Evolutionary conservation across 2,329 filamentous ascomycete genomes (phyloP), one percentile per base, ranked within the genome.

Genomic region (Cladosporium cucumerinum): DNA sequence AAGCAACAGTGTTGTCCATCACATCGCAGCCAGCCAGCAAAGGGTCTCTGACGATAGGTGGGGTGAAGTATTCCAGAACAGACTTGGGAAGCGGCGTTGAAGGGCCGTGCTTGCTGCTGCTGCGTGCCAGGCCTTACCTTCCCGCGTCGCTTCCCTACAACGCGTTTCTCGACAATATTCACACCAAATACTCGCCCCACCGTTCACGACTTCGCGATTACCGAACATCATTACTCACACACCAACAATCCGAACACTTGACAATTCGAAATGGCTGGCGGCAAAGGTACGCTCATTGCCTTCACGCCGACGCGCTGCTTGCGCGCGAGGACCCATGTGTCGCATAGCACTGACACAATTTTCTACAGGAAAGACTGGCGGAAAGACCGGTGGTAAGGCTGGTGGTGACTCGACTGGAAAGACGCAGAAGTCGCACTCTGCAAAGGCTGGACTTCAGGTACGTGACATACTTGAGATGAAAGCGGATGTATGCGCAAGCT

Each of bases 381-480:
- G 93, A 77, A 97, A 96, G 88, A 93, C 90, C 65, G 91, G 91
- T 74, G 91, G 91, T 73, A 95, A 95, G 85, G 86, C 87, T 70
- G 74, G 75, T 62, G 86, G 85, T 74, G 89, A 88, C 71, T 86
- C 85, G 63, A 82, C 88, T 78, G 91, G 91, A 83, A 97, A 97
- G 84, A 89, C 91, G 77, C 91, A 96, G 82, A 96, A 95, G 82
- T 89, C 87, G 74, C 93, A 97, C 84, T 97, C 93, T 74, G 92
- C 92, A 76, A 93, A 95, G 80, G 93, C 93, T 78, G 93, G 93
- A 78, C 86, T 97, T 72, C 93, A 97, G 90, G 93, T 97, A 85
- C 85, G 91, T 82, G 59, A 39, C 32, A 54, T 34, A 34, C 32
- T 39, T 39, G 60, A 28, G 48, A 60, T 46, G n/a, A 10, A 52